Base-by-base conservation (phyloP, 2,329 filamentous ascomycete species). In the Gremmenia infestans region DNA sequence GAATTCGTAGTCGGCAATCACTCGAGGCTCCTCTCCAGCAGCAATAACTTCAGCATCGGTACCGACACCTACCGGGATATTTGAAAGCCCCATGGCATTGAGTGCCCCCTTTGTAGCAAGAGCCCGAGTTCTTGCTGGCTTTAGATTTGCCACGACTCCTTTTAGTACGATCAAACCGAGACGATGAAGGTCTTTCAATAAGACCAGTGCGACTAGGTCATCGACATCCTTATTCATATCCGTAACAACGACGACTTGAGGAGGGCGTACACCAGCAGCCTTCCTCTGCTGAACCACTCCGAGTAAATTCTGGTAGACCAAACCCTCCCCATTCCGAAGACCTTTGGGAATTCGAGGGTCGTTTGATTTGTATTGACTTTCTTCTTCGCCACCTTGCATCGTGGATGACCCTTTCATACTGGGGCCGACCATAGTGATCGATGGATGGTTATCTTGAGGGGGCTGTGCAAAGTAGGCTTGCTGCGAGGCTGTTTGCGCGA, bases 221-320 rank as follows among this genome's bases (percentile, higher is more conserved):
- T 69, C 67, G 48, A 63, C 65, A 43, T 69, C 67, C 47, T 68
- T 69, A 2, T 60, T 64, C 8, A 68, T 54, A 57, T 69, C 67
- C 5, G 65, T 67, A 25, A 68, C 65, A 11, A 63, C 61, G 11
- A 65, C 48, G 6, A 68, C 53, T 3, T 56, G 59, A 12, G 67
- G 64, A 14, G 50, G 55, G 9, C 32, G 36, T 7, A 50, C 48
- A 5, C 22, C 23, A n/a, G 46, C 4, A 11, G 19, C 35, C 32
- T 55, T 22, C 14, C 58, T 51, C 15, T 50, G 36, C 6, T 50
- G 43, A 4, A 58, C 51, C 14, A 63, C 43, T 15, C 52, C 22
- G 11, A 64, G 42, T 12, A 66, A 50, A 3, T 23, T 54, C 23
- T 62, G 56, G 36, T 65, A 66, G 4, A 62, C 49, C 28, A 17